These are phyloP conservation scores for Cyberlindnera bimundalis DNA, from an alignment of 805 yeast genomes.

Conservation along the genomic window DNA sequence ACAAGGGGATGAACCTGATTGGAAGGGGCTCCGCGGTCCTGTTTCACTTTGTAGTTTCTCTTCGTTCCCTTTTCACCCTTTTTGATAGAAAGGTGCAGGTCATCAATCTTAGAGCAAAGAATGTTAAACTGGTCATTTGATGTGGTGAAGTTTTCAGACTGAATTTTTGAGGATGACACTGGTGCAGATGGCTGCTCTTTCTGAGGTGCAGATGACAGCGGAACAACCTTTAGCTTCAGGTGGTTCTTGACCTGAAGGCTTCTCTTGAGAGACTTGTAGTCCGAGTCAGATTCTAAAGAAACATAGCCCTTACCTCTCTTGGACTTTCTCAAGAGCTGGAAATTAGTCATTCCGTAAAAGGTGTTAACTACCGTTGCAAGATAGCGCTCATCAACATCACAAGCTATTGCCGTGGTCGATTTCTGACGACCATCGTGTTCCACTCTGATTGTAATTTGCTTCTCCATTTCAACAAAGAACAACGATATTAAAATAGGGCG, in stretches of 20 bases:
- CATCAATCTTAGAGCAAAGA: slow-evolving; percentile 9
- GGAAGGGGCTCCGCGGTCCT: not conserved
- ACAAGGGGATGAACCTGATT: slow-evolving; percentile 10
- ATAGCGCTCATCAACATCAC: slow-evolving; percentile 1
- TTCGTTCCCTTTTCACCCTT: not conserved
- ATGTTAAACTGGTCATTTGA: slow-evolving; percentile 5
- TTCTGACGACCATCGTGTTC: slow-evolving; percentile 5
- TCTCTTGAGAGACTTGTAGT: slow-evolving; percentile 14
- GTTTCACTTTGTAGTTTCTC: not conserved
- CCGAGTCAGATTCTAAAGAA: slow-evolving; percentile 4
- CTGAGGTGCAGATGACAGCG: not conserved
- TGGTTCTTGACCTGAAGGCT: slow-evolving; percentile 17
- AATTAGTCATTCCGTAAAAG: slow-evolving; percentile 6
- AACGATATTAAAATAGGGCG: too few relatives aligned
- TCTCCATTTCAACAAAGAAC: slow-evolving; percentile 3
- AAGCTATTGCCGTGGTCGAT: not conserved
- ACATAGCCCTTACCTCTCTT: slow-evolving; percentile 15
- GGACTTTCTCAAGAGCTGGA: slow-evolving; percentile 16
- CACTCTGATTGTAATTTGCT: slow-evolving; percentile 5
- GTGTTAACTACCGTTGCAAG: slow-evolving; percentile 1
- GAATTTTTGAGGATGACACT: not conserved
- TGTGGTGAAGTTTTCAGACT: not conserved
- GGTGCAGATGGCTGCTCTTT: not conserved
- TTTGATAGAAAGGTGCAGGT: slow-evolving; percentile 6
- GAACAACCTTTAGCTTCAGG: slow-evolving; percentile 11